These are phyloP conservation scores for Jackrogersella minutella DNA, from an alignment of 495 filamentous ascomycete genomes.

Conservation along the genomic window DNA sequence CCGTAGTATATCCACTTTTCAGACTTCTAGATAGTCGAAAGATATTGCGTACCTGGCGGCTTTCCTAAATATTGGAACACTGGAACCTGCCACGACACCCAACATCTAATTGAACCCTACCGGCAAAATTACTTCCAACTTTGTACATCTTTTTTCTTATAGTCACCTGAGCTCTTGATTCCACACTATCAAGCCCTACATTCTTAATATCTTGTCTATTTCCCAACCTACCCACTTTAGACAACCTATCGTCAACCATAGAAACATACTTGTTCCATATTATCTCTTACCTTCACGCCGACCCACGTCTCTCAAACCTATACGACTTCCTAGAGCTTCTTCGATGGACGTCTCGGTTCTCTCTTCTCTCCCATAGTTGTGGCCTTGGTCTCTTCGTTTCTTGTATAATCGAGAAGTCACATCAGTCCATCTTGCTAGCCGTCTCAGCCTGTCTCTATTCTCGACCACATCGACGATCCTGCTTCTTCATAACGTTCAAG, in stretches of 20 bases:
- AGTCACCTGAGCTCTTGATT: conserved; percentile 33
- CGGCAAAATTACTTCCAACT: conserved; percentile 38
- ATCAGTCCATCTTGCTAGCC: neutral
- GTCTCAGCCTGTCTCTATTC: conserved; percentile 7
- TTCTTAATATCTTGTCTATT: conserved; percentile 15
- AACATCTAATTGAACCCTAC: conserved; percentile 6
- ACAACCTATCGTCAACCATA: conserved; percentile 33
- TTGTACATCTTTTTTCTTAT: conserved; percentile 7
- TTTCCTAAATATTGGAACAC: neutral
- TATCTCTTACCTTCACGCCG: neutral
- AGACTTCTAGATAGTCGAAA: conserved; percentile 37
- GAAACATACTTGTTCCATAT: conserved; percentile 13
- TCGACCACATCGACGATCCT: conserved; percentile 14
- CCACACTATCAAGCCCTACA: conserved; percentile 34
- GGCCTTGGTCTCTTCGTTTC: conserved; percentile 17
- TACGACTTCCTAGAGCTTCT: conserved; percentile 8
- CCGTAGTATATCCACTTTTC: conserved; percentile 37
- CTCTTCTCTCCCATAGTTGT: conserved; percentile 22
- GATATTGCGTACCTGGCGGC: conserved; percentile 37
- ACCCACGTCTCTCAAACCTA: conserved; percentile 10
- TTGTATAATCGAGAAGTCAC: conserved; percentile 24
- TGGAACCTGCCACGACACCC: conserved; percentile 15
- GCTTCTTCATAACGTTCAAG: conserved; percentile 1
- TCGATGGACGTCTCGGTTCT: conserved; percentile 21
- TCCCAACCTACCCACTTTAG: conserved; percentile 28